Evolutionary conservation across 192 early-diverging fungal genomes (phyloP), one percentile per base, ranked within the genome.

Genomic region (Podila epicladia): DNA sequence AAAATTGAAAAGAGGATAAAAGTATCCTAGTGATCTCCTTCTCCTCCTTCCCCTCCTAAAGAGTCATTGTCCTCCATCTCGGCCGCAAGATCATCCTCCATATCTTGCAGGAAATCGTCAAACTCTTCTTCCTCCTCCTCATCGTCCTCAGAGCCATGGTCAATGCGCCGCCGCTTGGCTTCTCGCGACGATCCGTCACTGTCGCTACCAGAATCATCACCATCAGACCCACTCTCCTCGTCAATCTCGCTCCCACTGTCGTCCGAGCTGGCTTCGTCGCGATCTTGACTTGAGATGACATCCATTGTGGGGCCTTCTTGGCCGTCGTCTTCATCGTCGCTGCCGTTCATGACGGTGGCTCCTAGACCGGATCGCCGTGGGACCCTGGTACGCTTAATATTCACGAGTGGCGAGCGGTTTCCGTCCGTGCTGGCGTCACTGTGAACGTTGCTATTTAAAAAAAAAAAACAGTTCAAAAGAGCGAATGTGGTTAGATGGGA

Each of bases 181-280:
- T 15, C 26, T 3, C 28, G 35, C 31, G 26, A 32, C 20, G 53
- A 26, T 32, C 37, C 64, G 48, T 65, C 64, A 50, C 66, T 67
- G 6, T 74, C 75, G 29, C 68, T 67, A 12, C 75, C 63, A 59
- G 72, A 83, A 4, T 69, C 86, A 5, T 65, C 64, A 19, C 84
- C 74, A 59, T 87, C 82, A 45, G 85, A 85, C 9, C 73, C 73
- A 61, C 71, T 84, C 37, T 84, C 72, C 15, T 86, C 83, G 17
- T 73, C 84, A 61, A 90, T 83, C 15, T 86, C 87, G 12, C 79
- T 70, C n/a, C 82, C 84, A 17, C 75, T 76, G 6, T 74, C 72
- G 9, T 69, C 70, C 31, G 45, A 69, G 17, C 48, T 64, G 22
- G 59, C 67, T 12, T 75, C 57, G 49, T 22, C 13, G 26, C 72